Conservation (phyloP, 345 rosid species). For the Angophora floribunda region DNA sequence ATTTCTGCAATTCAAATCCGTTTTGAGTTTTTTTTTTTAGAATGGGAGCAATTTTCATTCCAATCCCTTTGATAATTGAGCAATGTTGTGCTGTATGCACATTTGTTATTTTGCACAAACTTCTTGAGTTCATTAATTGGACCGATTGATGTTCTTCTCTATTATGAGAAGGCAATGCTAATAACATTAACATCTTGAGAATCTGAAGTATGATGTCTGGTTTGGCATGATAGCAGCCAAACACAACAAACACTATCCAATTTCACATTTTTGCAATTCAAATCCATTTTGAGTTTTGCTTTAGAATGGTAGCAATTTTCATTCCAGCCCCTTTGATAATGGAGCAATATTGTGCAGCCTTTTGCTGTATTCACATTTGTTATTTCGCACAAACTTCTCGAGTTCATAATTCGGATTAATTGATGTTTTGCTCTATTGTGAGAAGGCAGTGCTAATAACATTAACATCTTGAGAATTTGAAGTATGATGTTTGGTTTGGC, state of each 20-base stretch:
- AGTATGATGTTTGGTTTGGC: not conserved
- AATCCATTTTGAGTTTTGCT: not conserved
- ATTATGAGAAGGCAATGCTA: too few relatives aligned
- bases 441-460: not conserved
- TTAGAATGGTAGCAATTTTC: not conserved
- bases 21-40: not conserved
- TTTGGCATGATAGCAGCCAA: not conserved
- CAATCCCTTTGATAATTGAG: too few relatives aligned
- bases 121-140: too few relatives aligned
- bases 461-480: not conserved
- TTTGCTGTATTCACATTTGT: not conserved
- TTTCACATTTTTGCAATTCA: not conserved
- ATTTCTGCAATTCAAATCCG: not conserved
- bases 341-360: not conserved
- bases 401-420: not conserved
- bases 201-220: not conserved
- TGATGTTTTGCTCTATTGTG: not conserved
- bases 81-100: too few relatives aligned
- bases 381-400: not conserved
- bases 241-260: accelerated
- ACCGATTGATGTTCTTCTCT: not conserved
- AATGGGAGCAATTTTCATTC: too few relatives aligned
- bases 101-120: too few relatives aligned
- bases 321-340: not conserved
- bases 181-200: not conserved